Evolutionary conservation across 2,329 filamentous ascomycete genomes (phyloP), one percentile per base, ranked within the genome.

Genomic region (Talaromyces rugulosus): DNA sequence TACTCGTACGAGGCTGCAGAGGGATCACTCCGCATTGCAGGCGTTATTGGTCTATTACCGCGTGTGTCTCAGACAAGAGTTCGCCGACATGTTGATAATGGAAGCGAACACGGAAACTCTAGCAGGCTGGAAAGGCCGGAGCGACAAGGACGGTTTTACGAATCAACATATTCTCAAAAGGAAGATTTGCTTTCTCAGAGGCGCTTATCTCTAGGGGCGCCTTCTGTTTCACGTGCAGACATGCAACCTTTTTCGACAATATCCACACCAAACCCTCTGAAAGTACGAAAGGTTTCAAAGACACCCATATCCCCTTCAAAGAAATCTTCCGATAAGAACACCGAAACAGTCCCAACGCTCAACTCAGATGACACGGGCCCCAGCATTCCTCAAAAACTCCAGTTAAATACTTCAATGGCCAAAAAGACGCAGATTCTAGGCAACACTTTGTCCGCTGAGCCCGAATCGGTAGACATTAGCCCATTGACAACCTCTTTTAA

Each of bases 81-180:
- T 16, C 14, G 16, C 18, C 50, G 16, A n/a, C 14, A 53, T 31
- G 14, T 6, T 53, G 27, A 7, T 16, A 23, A 31, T n/a, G 14
- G 2, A 18, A 31, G 50, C 50, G 28, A 47, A 27, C 18, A 5
- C 4, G 23, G 3, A 18, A 47, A 3, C 6, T 47, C 16, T 16
- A 31, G 28, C 50, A 53, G 16, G 52, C 56, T 18, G 18, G 28
- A 53, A 42, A 58, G 62, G 53, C 62, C 62, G 12, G 62, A 63
- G 28, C 58, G 56, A 56, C 56, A 61, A 47, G 62, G 62, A 3
- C 59, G 62, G 27, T 59, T 52, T 51, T 54, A 56, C 30, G 51
- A 58, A n/a, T 16, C 55, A 30, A n/a, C n/a, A 4, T 47, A 30
- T 18, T 6, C 28, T 23, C 18, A 12, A 5, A 31, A n/a, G 12